Evolutionary conservation across 305 asterid genomes (phyloP), one percentile per base, ranked within the genome.

Genomic region (Plantago lanceolata): DNA sequence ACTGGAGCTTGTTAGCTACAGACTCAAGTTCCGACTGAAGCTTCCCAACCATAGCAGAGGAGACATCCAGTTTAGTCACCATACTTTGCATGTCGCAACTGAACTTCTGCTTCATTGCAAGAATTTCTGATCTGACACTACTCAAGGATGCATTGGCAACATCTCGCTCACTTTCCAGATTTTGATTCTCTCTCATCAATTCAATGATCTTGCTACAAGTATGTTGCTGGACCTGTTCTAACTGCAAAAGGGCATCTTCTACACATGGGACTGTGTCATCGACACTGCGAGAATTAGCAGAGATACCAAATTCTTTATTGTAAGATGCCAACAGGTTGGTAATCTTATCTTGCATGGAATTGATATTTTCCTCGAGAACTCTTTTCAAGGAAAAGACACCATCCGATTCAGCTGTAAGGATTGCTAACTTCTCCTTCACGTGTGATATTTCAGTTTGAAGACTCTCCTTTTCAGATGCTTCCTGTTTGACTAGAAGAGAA

Each of bases 21-120:
- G 82, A 77, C 65, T 90, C 96, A 44, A 94, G 78, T 71, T 85
- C 86, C 63, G 75, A 71, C 71, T 85, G 90, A 78, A 94, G 93
- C 63, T 82, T 85, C 35, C 81, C 88, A 71, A 86, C 84, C 54
- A 88, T 79, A 63, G 89, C 79, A 81, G 77, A 80, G 15, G 99
- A 83, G 37, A 70, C 57, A 63, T 77, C 84, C 33, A 85, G 68
- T 74, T 84, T 88, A 56, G 67, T 64, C 67, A 59, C 85, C 75
- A 80, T 72, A 40, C 79, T 81, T 48, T 71, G 78, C 71, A 83
- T 62, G 63, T 79, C 81, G 70, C 75, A 73, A 76, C 72, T 81
- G 74, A 82, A 81, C 77, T 75, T 84, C 75, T 78, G 79, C 88
- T 81, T 86, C 83, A 77, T 29, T 29, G 68, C 73, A 78, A 74